These are phyloP conservation scores for Taphrina communis DNA, from an alignment of 1,139 yeast species.

Conservation along the genomic window DNA sequence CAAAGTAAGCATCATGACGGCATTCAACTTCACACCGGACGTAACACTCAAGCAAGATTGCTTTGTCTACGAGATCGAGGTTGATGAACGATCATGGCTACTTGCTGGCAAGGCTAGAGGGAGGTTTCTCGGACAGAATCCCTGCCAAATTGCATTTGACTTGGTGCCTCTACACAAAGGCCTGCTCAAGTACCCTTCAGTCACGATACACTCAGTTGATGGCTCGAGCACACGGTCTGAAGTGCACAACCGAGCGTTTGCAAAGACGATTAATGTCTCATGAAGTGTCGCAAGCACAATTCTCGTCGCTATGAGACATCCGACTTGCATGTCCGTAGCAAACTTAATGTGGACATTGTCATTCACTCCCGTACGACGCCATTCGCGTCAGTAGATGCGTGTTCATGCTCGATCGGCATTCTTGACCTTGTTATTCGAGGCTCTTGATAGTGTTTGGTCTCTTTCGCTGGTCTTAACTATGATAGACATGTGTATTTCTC, in stretches of 20 bases:
- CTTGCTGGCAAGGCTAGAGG: slow-evolving; percentile 24
- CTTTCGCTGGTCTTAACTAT: no score
- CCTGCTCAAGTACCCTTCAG: slow-evolving; percentile 2
- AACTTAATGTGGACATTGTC: no score
- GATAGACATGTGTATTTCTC: no score
- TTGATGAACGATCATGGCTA: slow-evolving; percentile 23
- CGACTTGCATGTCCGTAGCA: background rate
- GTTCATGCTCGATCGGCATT: no score
- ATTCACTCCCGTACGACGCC: no score
- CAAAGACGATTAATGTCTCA: background rate
- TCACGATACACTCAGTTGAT: background rate
- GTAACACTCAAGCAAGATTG: background rate
- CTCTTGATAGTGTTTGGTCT: no score
- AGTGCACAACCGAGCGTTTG: background rate
- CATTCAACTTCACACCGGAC: background rate
- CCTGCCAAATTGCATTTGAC: background rate
- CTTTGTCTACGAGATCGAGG: slow-evolving; percentile 22
- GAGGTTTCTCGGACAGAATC: background rate
- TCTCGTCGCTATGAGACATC: background rate
- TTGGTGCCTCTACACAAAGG: slow-evolving; percentile 8
- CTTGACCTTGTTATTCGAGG: no score
- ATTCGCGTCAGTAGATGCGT: no score
- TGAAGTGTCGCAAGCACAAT: background rate
- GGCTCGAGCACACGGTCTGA: background rate
- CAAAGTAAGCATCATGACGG: background rate